Evolutionary conservation across 2,329 filamentous ascomycete genomes (phyloP), one percentile per base, ranked within the genome.

Genomic region (Claviceps quebecensis): DNA sequence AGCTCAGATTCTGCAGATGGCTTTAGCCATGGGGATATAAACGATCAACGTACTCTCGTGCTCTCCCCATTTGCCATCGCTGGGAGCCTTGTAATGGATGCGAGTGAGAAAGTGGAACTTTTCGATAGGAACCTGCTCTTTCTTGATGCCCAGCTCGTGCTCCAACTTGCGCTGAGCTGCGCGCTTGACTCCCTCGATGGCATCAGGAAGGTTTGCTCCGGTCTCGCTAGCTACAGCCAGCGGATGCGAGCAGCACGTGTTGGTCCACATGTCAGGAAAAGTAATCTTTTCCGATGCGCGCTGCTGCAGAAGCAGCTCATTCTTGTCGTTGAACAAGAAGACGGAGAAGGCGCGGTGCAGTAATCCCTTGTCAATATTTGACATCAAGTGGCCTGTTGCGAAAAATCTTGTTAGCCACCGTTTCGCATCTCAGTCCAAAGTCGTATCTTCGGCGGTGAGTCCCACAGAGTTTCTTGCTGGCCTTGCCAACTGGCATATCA

Each of bases 251-350:
- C 93, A 98, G 78, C 93, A 98, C 36, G 93, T 98, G 72, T 98
- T 98, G 57, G 93, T 98, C 93, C 93, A 98, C 84, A 96, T 90
- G 66, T 95, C 88, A 47, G 93, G 91, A 72, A 98, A 98, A 6
- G 93, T 98, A 65, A 98, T 98, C 76, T 98, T 98, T 73, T 97
- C 91, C 41, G 83, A 74, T 29, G 93, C 93, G 59, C 93, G 86
- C 74, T 97, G 93, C 72, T 98, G 93, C 49, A 98, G 81, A 45
- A 98, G 84, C 54, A 97, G 76, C 61, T 89, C 85, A 69, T 96
- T 94, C 66, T 93, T 78, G 55, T 87, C 84, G 72, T 97, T 88
- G 75, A 98, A 98, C 59, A 98, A 83, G 74, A 98, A 98, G 59
- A 94, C 87, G 53, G 91, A 97, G 70, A 98, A 98, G 56, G 93